Conservation (phyloP, 1,284 basidiomycete species). For the Leccinum fuscescens region DNA sequence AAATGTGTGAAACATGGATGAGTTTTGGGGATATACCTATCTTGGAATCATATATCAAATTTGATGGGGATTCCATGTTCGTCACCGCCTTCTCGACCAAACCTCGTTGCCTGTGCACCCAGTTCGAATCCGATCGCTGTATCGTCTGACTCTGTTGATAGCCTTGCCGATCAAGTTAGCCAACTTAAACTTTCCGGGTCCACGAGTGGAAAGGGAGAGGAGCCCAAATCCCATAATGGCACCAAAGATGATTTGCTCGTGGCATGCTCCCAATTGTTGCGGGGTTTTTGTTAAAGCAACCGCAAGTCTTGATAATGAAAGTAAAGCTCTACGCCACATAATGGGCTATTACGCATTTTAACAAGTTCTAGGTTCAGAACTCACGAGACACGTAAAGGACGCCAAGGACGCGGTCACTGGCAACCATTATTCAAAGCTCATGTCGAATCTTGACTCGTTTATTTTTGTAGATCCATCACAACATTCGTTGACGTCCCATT, state of each 20-base stretch:
- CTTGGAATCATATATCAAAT: no score
- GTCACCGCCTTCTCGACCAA: no score
- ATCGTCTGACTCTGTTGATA: no score
- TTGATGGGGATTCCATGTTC: no score
- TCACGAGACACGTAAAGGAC: constrained; percentile 23
- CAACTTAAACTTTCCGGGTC: constrained; percentile 18
- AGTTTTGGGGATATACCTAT: no score
- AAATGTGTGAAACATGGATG: no score
- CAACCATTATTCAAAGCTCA: constrained; percentile 16
- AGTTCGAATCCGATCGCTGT: no score
- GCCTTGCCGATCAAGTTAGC: constrained; percentile 6
- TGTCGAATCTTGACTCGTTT: constrained; percentile 16
- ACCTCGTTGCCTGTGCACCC: no score
- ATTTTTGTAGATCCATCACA: constrained; percentile 1
- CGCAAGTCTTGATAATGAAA: constrained; percentile 28
- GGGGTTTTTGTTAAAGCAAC: constrained; percentile 45
- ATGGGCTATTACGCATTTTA: neutral
- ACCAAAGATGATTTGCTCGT: constrained; percentile 26
- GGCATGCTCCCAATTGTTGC: constrained; percentile 39
- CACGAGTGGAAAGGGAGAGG: neutral
- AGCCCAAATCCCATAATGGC: neutral
- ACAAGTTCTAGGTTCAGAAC: constrained; percentile 18
- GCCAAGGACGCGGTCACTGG: constrained; percentile 15
- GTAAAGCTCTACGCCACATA: constrained; percentile 1
- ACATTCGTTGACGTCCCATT: neutral